Evolutionary conservation across 2,329 filamentous ascomycete species (phyloP).

Genomic region (Colletotrichum gloeosporioides): DNA sequence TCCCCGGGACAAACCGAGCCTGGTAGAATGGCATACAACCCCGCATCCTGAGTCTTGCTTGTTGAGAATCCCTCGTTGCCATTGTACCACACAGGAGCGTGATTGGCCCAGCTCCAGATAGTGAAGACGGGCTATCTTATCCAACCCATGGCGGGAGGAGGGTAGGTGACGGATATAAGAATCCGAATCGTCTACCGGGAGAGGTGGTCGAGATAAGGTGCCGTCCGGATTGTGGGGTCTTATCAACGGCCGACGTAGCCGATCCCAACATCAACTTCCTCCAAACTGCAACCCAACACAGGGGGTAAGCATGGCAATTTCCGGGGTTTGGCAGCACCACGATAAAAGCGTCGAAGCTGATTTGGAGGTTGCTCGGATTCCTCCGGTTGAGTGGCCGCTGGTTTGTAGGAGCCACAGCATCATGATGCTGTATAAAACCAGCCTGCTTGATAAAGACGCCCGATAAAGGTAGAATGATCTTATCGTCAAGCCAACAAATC

Average conservation of each 20-base stretch:
- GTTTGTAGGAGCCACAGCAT: neutral
- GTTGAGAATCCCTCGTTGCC: neutral
- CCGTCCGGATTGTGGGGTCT: neutral
- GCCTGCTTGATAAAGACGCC: neutral
- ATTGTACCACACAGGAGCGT: neutral
- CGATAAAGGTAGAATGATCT: neutral
- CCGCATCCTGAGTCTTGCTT: rapidly evolving
- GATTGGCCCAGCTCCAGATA: neutral
- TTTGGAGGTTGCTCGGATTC: neutral
- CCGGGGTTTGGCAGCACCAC: neutral
- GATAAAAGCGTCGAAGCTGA: neutral
- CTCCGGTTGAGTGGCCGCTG: neutral
- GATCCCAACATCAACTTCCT: neutral
- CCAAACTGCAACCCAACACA: neutral
- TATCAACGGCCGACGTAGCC: neutral
- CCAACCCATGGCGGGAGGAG: neutral
- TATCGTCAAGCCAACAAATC: neutral
- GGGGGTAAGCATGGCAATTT: neutral
- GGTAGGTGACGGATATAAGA: neutral
- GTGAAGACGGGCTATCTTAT: neutral
- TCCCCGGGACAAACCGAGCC: neutral
- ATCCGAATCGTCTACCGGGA: neutral
- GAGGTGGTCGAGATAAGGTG: neutral
- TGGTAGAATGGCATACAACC: neutral
- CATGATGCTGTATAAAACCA: neutral